phyloP scores from a whole-genome alignment of 371 early-diverging fungal species.

The Ordospora pajunii region DNA sequence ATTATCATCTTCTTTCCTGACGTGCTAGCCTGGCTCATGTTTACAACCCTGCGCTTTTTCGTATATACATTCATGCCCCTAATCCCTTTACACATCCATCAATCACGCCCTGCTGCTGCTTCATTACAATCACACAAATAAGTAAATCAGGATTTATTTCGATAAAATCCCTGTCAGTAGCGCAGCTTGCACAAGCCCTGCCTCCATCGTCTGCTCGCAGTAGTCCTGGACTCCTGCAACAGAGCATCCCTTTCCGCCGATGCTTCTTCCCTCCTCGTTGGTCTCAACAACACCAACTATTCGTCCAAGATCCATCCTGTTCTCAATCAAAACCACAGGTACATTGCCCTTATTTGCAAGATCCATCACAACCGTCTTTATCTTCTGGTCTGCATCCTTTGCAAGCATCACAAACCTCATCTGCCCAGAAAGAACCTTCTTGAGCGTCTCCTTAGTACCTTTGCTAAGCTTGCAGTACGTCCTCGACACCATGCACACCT shows the following conservation, averaged over 20 bases:
- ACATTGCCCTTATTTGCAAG: slow-evolving; percentile 26
- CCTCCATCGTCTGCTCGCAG: slow-evolving; percentile 9
- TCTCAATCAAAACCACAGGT: slow-evolving; percentile 47
- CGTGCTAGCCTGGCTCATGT: background rate
- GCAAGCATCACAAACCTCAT: slow-evolving; percentile 47
- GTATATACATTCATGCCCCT: background rate
- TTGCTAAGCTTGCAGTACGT: slow-evolving; percentile 30
- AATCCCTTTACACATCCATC: background rate
- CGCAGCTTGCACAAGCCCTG: slow-evolving; percentile 13
- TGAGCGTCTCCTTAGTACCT: slow-evolving; percentile 38
- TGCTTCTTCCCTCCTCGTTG: slow-evolving; percentile 13
- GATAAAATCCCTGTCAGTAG: slow-evolving; percentile 1
- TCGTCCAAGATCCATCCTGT: slow-evolving; percentile 40
- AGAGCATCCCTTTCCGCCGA: slow-evolving; percentile 30
- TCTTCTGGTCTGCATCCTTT: slow-evolving; percentile 35
- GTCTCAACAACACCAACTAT: slow-evolving; percentile 30
- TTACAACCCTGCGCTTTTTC: background rate
- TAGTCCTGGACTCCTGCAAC: slow-evolving; percentile 34
- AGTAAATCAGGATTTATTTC: background rate
- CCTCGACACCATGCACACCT: slow-evolving; percentile 35
- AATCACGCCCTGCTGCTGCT: background rate
- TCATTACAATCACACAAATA: background rate
- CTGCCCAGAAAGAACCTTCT: slow-evolving; percentile 11
- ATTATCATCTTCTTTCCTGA: background rate
- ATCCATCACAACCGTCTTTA: slow-evolving; percentile 9